phyloP scores from a whole-genome alignment of 78 protist genomes.

The Tieghemostelium lacteum region DNA sequence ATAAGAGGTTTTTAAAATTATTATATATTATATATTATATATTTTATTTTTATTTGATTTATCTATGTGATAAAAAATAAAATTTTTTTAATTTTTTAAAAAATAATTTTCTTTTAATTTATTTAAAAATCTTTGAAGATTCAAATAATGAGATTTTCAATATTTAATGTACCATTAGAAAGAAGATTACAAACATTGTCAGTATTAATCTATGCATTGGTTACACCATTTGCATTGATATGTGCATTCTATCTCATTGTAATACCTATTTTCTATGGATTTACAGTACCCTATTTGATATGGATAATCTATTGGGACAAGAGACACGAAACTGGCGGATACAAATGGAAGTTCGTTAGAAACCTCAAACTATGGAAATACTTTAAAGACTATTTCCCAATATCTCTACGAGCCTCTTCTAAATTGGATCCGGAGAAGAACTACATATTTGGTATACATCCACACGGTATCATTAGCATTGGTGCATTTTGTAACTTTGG shows the following conservation, averaged over 20 bases:
- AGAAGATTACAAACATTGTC: constrained; percentile 50
- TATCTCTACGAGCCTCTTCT: constrained; percentile 39
- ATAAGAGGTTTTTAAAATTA: too few species aligned
- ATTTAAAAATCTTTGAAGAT: too few species aligned
- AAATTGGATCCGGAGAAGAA: constrained; percentile 63
- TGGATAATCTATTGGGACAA: constrained; percentile 41
- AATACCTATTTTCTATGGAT: constrained; percentile 57
- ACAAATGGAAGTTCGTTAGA: neutral
- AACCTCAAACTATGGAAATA: constrained; percentile 39
- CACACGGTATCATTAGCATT: constrained; percentile 77
- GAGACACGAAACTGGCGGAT: constrained; percentile 57
- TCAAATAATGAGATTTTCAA: neutral
- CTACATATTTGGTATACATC: constrained; percentile 73
- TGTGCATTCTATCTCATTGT: constrained; percentile 50
- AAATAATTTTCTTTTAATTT: neutral
- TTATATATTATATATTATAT: too few species aligned
- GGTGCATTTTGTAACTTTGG: constrained; percentile 81
- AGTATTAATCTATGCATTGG: constrained; percentile 49
- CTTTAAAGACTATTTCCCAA: constrained; percentile 77
- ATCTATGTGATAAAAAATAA: too few species aligned
- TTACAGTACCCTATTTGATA: constrained; percentile 55
- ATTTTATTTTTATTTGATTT: too few species aligned
- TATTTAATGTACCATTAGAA: constrained; percentile 16
- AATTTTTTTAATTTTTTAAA: neutral
- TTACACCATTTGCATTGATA: constrained; percentile 21